Base-by-base conservation (phyloP, 306 rosid genomes). In the Dryas drummondii region DNA sequence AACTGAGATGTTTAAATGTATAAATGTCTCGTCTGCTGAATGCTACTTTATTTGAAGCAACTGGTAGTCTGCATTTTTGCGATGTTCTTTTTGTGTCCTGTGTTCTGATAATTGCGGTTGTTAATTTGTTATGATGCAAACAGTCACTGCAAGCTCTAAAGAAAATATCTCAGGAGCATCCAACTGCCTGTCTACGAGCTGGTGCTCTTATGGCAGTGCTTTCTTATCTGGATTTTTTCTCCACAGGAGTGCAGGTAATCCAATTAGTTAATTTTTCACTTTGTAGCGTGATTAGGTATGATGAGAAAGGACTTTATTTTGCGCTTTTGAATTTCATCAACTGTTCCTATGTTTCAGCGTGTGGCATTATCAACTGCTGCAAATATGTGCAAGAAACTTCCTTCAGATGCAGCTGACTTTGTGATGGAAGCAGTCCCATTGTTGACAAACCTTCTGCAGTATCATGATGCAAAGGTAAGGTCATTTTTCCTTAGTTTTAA, bases 201-300 rank as follows among this genome's bases (percentile, higher is more conserved):
- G 99, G 99, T 84, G 99, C 99, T 78, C 99, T 96, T 69, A 96
- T 96, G 99, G 99, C 99, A 4, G 99, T 96, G 79, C 99, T 96
- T 68, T 96, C 99, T 8, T 96, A 92, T 79, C 71, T 96, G 78
- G 98, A 96, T 64, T 96, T 96, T 86, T 96, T 96, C 80, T 90
- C 99, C 12, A 96, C 99, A 0, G 99, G 99, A 71, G 99, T 96
- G 80, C 99, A 96, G 96, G 99, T 90, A 84, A 79, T 53, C 71
- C 27, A 49, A 27, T 55, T 45, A 37, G 42, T 64, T 49, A 74
- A 74, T 56, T 47, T 37, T 57, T 37, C 45, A 50, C 17, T 59
- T 32, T 54, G 15, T 72, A 56, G 59, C 55, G 9, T 74, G 64
- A 81, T 19, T 58, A 19, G 26, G 55, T 40, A 15, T 70, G 60